Base-by-base conservation (phyloP, 2,329 filamentous ascomycete species). In the Aspergillus phoenicis region DNA sequence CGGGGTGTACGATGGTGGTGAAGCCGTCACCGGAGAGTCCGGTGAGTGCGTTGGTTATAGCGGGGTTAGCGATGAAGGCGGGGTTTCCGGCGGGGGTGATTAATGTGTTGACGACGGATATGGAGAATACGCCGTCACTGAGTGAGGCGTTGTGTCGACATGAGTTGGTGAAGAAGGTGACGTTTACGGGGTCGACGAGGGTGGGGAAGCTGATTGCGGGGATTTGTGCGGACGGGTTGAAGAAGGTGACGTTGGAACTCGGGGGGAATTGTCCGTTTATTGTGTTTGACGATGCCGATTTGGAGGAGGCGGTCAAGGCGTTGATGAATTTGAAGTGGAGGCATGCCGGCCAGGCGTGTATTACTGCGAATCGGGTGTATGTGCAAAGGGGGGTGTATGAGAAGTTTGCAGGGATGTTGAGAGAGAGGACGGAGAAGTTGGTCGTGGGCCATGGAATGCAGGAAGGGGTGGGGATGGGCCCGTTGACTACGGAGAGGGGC, bases 1-100 rank as follows among this genome's bases (percentile, higher is more conserved):
- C 89, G 3, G 89, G 89, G 1, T 91, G 89, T 70, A 88, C 89
- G 1, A 91, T 93, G 86, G 81, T 93, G 30, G 81, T 86, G 15
- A 91, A 91, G 76, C 87, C 89, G 2, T 88, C 86, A 4, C 89
- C 89, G 0, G 89, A 91, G 73, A 87, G 85, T 1, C 85, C 86
- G 0, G 78, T 88, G 36, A 84, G 83, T 2, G 81, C 84, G 0
- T 73, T 87, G 15, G 79, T 81, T 2, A 70, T 88, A n/a, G 85
- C 70, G 0, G 66, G 78, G 43, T 73, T 88, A 33, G 85, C 85
- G 10, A 74, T 78, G 51, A 75, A 82, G 49, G 84, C 84, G 3
- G 84, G 84, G 0, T 84, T 89, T 61, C 83, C 84, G 0, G 81
- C 83, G 15, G 87, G 86, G 3, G 85, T 85, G 5, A 80, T 89